These are phyloP conservation scores for Excoecaria agallocha DNA, from an alignment of 345 rosid species.

Conservation along the genomic window DNA sequence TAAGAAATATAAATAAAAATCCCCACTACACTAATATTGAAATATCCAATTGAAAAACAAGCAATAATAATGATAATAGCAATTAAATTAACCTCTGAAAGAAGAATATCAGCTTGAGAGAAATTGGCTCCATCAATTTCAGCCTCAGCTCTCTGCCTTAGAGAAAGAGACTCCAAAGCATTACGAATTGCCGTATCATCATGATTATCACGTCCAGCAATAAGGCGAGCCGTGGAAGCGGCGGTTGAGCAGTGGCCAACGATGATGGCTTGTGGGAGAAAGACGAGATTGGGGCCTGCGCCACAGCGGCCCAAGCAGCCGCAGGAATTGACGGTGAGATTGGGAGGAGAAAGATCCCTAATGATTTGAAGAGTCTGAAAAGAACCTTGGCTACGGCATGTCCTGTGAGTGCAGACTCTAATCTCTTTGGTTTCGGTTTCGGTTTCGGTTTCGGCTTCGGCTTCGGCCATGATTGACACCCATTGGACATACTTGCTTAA, in stretches of 20 bases:
- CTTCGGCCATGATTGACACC: neutral
- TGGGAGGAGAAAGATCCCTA: slow-evolving; percentile 60
- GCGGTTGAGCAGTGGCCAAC: slow-evolving; percentile 71
- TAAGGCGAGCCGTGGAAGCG: slow-evolving; percentile 56
- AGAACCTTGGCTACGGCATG: slow-evolving; percentile 74
- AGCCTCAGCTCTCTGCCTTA: slow-evolving; percentile 57
- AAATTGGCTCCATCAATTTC: slow-evolving; percentile 49
- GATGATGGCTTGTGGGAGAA: slow-evolving; percentile 62
- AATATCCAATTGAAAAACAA: neutral
- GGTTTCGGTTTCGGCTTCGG: no score
- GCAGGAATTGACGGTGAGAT: slow-evolving; percentile 52
- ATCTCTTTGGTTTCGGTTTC: slow-evolving; percentile 13
- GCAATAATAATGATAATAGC: neutral
- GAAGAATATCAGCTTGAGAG: slow-evolving; percentile 49
- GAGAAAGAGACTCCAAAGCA: slow-evolving; percentile 56
- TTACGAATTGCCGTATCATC: slow-evolving; percentile 30
- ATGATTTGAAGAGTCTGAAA: slow-evolving; percentile 58
- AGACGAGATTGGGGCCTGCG: slow-evolving; percentile 75
- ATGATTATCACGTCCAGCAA: slow-evolving; percentile 15
- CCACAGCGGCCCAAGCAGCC: slow-evolving; percentile 88
- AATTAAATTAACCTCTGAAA: slow-evolving; percentile 50
- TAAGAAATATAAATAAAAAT: neutral
- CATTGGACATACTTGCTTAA: no score
- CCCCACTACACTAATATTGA: neutral
- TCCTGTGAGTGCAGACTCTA: slow-evolving; percentile 29